Evolutionary conservation across 2,329 filamentous ascomycete genomes (phyloP), one percentile per base, ranked within the genome.

Genomic region (Aspergillus proliferans): DNA sequence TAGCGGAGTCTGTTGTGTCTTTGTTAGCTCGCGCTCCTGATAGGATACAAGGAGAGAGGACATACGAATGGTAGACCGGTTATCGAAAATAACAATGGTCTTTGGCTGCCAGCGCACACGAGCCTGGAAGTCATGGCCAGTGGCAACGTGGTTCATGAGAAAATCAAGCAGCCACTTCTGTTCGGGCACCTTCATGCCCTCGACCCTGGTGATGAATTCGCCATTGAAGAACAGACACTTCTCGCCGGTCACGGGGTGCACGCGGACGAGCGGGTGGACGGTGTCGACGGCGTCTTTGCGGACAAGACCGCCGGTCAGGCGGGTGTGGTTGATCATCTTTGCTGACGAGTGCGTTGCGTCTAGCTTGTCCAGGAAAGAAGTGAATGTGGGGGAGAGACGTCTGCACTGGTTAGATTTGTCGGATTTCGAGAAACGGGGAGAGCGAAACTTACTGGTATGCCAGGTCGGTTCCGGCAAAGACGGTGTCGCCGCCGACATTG

Each of bases 21-120:
- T 26, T 28, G 21, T 53, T 59, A 56, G 58, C 53, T 39, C 47
- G 46, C 15, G 42, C 18, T 28, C 14, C 8, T 28, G 41, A 43
- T 26, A 8, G 19, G 45, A 22, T 40, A 51, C 14, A 3, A 18
- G 43, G 21, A 21, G 42, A 34, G 9, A 14, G n/a, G 33, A 67
- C 72, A 61, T 64, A 76, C 72, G 72, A 46, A 73, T 67, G 26
- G 73, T 74, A 40, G 62, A 68, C 43, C 75, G 66, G 47, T 76
- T 75, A 56, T 77, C 74, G 59, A 76, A 76, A 56, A 77, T 72
- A 14, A 78, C 76, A 46, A 79, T 71, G 2, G 74, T 76, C 50
- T 70, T 67, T 6, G 75, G 75, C 56, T 72, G 69, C 74, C 74
- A 77, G 38, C 68, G 64, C 26, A 77, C 70, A 15, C 75, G 62